These are phyloP conservation scores for Stephania yunnanensis DNA, from an alignment of 164 flowering plant species.

Conservation along the genomic window DNA sequence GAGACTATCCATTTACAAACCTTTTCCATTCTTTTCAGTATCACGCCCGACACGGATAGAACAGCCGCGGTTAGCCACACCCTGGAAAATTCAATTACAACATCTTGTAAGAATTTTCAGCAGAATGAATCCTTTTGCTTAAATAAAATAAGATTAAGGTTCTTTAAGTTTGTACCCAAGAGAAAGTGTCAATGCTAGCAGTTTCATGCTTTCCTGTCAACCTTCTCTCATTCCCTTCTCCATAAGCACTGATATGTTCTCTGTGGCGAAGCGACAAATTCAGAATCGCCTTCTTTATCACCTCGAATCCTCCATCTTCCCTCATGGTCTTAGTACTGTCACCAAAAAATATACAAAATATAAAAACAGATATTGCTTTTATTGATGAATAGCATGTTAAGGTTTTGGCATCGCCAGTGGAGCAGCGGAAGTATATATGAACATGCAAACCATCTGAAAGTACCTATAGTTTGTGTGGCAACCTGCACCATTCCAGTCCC, in stretches of 20 bases:
- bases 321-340: constrained; percentile 90
- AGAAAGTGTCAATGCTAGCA: constrained; percentile 74
- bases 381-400: background rate
- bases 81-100: constrained; percentile 36
- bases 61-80: constrained; percentile 97
- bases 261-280: constrained; percentile 89
- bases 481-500: constrained; percentile 99
- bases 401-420: background rate
- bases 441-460: background rate
- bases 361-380: background rate
- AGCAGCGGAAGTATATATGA: background rate
- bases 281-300: constrained; percentile 87
- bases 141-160: background rate
- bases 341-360: background rate
- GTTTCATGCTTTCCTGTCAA: constrained; percentile 98
- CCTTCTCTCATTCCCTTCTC: constrained; percentile 99
- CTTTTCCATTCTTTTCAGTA: constrained; percentile 90
- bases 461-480: constrained; percentile 97
- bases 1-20: constrained; percentile 22
- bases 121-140: background rate
- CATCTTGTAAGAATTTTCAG: constrained; percentile 1
- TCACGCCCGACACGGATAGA: constrained; percentile 96
- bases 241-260: constrained; percentile 94
- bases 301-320: constrained; percentile 89
- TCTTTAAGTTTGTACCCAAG: constrained; percentile 63